Evolutionary conservation across 768 basidiomycete genomes (phyloP).

Genomic region (Mycena albidolilacea): DNA sequence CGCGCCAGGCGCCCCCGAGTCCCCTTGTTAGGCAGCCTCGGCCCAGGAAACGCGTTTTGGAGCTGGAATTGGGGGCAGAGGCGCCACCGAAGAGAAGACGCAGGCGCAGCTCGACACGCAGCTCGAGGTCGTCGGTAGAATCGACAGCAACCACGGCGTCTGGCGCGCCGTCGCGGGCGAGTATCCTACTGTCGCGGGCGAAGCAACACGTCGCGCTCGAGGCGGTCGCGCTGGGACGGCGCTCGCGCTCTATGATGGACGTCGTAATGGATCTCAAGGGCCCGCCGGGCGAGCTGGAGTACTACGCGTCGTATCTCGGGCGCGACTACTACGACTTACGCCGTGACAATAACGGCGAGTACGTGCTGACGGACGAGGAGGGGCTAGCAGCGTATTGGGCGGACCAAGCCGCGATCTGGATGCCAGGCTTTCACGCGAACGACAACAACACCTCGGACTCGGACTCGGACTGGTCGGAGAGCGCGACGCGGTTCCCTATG

Average conservation of each 20-base stretch:
- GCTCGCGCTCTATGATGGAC: constrained; percentile 61
- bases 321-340: neutral
- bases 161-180: constrained; percentile 26
- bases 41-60: constrained; percentile 24
- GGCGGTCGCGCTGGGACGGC: constrained; percentile 47
- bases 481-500: constrained; percentile 45
- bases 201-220: constrained; percentile 47
- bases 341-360: neutral
- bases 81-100: constrained; percentile 6
- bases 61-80: neutral
- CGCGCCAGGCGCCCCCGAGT: constrained; percentile 28
- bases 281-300: constrained; percentile 41
- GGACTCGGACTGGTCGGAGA: constrained; percentile 32
- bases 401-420: constrained; percentile 50
- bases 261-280: constrained; percentile 60
- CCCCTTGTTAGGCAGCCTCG: constrained; percentile 37
- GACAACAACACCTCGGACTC: neutral
- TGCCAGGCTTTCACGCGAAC: neutral
- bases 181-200: constrained; percentile 46
- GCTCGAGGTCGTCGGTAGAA: constrained; percentile 10
- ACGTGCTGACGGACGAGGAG: constrained; percentile 34
- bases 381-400: constrained; percentile 56
- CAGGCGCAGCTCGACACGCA: constrained; percentile 18
- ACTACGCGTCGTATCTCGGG: constrained; percentile 19
- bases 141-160: constrained; percentile 4